Conservation (phyloP, 2,329 filamentous ascomycete genomes). For the Amphichorda felina region DNA sequence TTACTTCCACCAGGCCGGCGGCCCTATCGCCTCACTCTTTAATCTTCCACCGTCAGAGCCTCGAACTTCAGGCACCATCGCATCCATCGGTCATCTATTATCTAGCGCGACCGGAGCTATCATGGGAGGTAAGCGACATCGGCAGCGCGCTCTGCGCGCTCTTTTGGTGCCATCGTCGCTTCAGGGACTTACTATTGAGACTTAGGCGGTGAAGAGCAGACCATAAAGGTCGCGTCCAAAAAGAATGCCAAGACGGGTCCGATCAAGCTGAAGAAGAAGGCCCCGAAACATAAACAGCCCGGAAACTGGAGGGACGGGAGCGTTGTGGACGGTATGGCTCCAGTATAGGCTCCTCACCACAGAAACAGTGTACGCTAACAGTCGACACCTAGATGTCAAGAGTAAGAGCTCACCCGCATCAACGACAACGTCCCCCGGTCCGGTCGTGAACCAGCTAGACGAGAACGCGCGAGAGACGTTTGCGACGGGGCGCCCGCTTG, state of each 20-base stretch:
- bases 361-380: not conserved
- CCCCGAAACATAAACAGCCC: slow-evolving; percentile 51
- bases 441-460: slow-evolving; percentile 58
- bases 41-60: no score
- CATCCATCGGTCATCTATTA: not conserved
- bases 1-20: no score
- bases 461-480: slow-evolving; percentile 69
- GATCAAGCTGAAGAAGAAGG: slow-evolving; percentile 51
- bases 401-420: slow-evolving; percentile 26
- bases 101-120: not conserved
- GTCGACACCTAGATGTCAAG: slow-evolving; percentile 33
- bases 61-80: no score
- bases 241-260: slow-evolving; percentile 36
- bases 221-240: slow-evolving; percentile 51
- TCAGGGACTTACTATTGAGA: not conserved
- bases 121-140: slow-evolving; percentile 1
- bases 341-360: no score
- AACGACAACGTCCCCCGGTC: slow-evolving; percentile 35
- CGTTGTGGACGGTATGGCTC: slow-evolving; percentile 45
- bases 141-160: no score
- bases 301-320: slow-evolving; percentile 63
- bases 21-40: no score
- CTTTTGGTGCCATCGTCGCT: no score
- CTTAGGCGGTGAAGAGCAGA: slow-evolving; percentile 38
- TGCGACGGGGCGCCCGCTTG: slow-evolving; percentile 66